Conservation (phyloP, 495 filamentous ascomycete species). For the Aspergillus affinis region DNA sequence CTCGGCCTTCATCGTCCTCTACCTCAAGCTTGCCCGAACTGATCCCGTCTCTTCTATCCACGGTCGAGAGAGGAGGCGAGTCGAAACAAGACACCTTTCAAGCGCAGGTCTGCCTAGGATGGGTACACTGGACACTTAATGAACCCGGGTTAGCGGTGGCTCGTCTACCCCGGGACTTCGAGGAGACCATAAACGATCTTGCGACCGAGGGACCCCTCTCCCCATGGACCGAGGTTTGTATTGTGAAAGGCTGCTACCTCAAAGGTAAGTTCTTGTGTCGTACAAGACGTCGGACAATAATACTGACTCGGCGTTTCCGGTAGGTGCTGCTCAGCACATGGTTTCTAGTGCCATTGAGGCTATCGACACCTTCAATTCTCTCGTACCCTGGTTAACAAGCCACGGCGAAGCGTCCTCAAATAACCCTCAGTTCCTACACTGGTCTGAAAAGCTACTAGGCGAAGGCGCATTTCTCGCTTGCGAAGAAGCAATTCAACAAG, state of each 20-base stretch:
- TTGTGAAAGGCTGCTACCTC: conserved; percentile 74
- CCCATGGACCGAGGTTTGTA: conserved; percentile 77
- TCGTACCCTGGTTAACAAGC: conserved; percentile 56
- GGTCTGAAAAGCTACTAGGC: conserved; percentile 75
- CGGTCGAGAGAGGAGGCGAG: conserved; percentile 59
- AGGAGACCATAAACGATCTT: conserved; percentile 48
- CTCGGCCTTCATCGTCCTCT: conserved; percentile 37
- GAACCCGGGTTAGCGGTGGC: conserved; percentile 62
- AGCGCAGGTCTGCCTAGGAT: conserved; percentile 75
- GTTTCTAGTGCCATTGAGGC: conserved; percentile 56
- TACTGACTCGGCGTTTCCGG: conserved; percentile 18
- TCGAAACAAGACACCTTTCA: conserved; percentile 72
- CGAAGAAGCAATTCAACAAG: conserved; percentile 49
- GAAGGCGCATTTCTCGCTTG: conserved; percentile 67
- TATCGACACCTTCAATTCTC: conserved; percentile 59
- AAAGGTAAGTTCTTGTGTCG: conserved; percentile 48
- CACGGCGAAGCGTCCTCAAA: conserved; percentile 30
- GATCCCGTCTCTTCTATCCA: conserved; percentile 58
- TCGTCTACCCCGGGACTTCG: conserved; percentile 63
- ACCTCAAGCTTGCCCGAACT: conserved; percentile 61
- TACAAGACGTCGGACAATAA: neutral
- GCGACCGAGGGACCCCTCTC: conserved; percentile 46
- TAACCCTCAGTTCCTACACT: conserved; percentile 60
- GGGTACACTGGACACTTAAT: conserved; percentile 74
- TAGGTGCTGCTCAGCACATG: conserved; percentile 60